Evolutionary conservation across 208 protist species (phyloP), one percentile per base, ranked within the genome.

Genomic region (Trypanosoma conorhini): DNA sequence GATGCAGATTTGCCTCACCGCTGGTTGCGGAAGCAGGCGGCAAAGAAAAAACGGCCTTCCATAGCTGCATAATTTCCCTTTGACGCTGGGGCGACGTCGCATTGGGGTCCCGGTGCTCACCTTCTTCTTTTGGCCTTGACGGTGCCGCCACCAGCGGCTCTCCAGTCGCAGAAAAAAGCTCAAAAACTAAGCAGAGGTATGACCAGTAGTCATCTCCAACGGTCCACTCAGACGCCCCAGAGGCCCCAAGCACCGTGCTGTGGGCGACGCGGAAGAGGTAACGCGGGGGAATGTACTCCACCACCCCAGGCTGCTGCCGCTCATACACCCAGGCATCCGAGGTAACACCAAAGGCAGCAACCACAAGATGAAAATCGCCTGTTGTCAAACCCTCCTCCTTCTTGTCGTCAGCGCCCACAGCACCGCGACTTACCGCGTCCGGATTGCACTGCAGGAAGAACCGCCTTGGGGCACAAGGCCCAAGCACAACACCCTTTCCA

Each of bases 201-300:
- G 79, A 80, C 90, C 90, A 95, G 78, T 83, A 95, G 74, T 95
- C 90, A 65, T 95, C 90, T 52, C 73, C 77, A 68, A 81, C 74
- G 33, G 90, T 93, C 88, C 90, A 95, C 52, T 83, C 56, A 4
- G 77, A 72, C 33, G 63, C 64, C 62, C 80, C 80, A 40, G 56
- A 61, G 46, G 60, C 63, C 26, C 72, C 75, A 24, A 77, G 42
- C 42, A 79, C 80, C 51, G 85, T 67, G 44, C 56, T 48, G n/a
- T 85, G 71, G 82, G 92, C 89, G 55, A 81, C 71, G 57, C 79
- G 76, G n/a, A 93, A 76, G n/a, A 93, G 63, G 79, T 92, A 92
- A 24, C 78, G 28, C 17, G 86, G 87, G 0, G 91, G 65, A 28
- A 96, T 65, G 70, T 94, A 96, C 83, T 96, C 88, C 15, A 96